Base-by-base conservation (phyloP, 108 stramenopile genomes). In the Nannochloropsis salina region DNA sequence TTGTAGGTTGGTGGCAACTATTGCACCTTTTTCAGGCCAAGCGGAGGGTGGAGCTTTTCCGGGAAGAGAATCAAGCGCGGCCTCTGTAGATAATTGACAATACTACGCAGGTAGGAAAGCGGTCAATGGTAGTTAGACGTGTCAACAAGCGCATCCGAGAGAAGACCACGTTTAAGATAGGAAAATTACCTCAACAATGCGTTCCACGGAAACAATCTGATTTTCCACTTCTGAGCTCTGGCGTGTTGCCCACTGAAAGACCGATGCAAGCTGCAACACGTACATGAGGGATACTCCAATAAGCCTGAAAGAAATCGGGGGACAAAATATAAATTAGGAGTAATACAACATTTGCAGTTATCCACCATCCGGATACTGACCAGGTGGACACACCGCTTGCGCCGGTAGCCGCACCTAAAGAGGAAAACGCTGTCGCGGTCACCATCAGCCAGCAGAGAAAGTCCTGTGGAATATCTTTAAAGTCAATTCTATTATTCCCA, bases 191-290 rank as follows among this genome's bases (percentile, higher is more conserved):
- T 31, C 31, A 9, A 94, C 80, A 42, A 97, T 88, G 22, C 97
- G 91, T 84, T 98, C 97, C 11, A 96, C 94, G 43, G 93, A 91
- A 61, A 97, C 94, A 94, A 99, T 96, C 74, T 94, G 94, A 81
- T 95, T 95, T 40, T 94, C 94, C 8, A 96, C 94, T 89, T 97
- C 96, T 9, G 97, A 96, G 61, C 94, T 93, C 42, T 93, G 93
- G 21, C 92, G 47, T 22, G 93, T 89, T 12, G 90, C 44, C 91
- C 92, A 92, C 90, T 93, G 93, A 44, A 92, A 91, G 21, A 87
- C 45, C 40, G 91, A 92, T 18, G 85, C 86, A 43, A 89, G 83
- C 89, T 86, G 89, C 10, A 89, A 42, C n/a, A 89, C 83, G 80
- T 89, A 89, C 80, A 83, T 81, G 43, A 89, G 80, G n/a, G 89